Base-by-base conservation (phyloP, 345 rosid genomes). In the Acer yangbiense region DNA sequence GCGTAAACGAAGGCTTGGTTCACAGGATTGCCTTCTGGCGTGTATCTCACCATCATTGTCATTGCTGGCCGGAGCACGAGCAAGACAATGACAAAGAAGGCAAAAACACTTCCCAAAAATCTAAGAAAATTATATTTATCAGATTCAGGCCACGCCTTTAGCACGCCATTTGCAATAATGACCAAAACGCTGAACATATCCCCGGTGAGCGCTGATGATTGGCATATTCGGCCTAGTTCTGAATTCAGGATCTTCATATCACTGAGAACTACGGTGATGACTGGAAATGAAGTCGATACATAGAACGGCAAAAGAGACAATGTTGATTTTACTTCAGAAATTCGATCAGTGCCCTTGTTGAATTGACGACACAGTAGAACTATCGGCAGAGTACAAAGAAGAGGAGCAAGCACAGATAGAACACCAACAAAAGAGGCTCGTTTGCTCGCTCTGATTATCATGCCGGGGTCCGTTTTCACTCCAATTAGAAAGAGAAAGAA, bases 251-350 rank as follows among this genome's bases (percentile, higher is more conserved):
- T 48, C 63, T 35, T 65, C 48, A 64, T 27, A 11, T 65, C 70
- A n/a, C 11, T 78, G 3, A 90, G 83, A 4, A 91, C 85, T 69
- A 77, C 68, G 10, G 85, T 82, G 13, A 88, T 80, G 44, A 86
- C 89, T 0, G 90, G 82, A 52, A 82, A 83, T 1, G 89, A 68
- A 0, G 88, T 85, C 9, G 0, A 0, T 3, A 5, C 4, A 20
- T 29, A 52, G 81, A 13, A 17, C 80, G 86, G 66, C 79, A 83
- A 55, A 76, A 4, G 23, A 6, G 27, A 52, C 9, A 75, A 1
- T 1, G 27, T 13, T 29, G 32, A 0, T 1, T 41, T 0, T 41
- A 41, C 44, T 2, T 29, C 32, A 29, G 32, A 29, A 29, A 29
- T 29, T 48, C 11, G 13, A 10, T 29, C 32, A 29, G 3, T 29